Evolutionary conservation across 2,329 filamentous ascomycete genomes (phyloP).

Genomic region (Trichoderma atroviride): DNA sequence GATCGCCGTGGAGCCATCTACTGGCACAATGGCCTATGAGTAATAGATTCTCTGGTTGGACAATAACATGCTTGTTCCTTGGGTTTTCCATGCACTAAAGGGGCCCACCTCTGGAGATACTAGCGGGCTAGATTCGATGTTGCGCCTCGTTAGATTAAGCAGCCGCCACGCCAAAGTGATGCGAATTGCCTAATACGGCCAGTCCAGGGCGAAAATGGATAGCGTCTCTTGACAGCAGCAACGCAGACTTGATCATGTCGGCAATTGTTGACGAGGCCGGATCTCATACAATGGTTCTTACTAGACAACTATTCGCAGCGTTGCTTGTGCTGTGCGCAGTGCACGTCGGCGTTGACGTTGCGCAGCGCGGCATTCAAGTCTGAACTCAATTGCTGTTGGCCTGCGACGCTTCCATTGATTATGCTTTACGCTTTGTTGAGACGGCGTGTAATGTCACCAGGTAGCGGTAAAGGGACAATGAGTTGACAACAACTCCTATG

Average conservation of each 20-base stretch:
- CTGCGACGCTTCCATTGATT: not conserved
- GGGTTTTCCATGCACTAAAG: not conserved
- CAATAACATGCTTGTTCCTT: not conserved
- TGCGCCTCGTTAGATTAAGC: conserved; percentile 15
- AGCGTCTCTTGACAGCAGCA: too few relatives aligned
- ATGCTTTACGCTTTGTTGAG: not conserved
- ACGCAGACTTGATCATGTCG: too few relatives aligned
- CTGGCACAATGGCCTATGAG: not conserved
- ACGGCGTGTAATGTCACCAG: not conserved
- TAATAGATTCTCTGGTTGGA: conserved; percentile 1
- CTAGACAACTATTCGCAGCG: too few relatives aligned
- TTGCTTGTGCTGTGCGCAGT: too few relatives aligned
- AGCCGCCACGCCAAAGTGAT: conserved; percentile 16
- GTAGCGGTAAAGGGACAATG: not conserved
- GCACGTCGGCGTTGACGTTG: too few relatives aligned
- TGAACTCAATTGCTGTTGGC: too few relatives aligned
- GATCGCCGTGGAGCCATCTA: not conserved
- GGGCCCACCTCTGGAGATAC: not conserved
- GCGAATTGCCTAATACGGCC: conserved; percentile 14
- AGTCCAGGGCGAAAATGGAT: not conserved
- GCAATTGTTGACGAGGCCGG: too few relatives aligned
- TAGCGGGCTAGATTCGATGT: conserved; percentile 22
- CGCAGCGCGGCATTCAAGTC: too few relatives aligned
- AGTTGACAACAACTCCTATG: conserved; percentile 5
- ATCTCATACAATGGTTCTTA: too few relatives aligned